Conservation (phyloP, 2,329 filamentous ascomycete genomes). For the Aciculosporium take region DNA sequence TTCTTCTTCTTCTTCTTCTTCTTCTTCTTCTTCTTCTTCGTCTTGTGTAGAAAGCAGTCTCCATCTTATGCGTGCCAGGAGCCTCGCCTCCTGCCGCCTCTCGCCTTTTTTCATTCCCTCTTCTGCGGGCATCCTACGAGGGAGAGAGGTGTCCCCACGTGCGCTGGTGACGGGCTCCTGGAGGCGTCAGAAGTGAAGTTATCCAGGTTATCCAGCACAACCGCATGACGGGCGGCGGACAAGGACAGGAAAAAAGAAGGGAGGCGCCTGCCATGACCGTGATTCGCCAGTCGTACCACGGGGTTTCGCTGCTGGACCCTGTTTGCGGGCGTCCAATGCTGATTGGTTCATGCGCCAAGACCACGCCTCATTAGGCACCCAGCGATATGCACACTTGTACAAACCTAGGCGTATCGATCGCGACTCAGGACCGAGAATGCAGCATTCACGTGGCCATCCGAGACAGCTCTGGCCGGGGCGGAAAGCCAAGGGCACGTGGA, state of each 20-base stretch:
- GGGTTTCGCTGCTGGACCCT: conserved; percentile 14
- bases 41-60: too few species aligned
- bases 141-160: conserved; percentile 11
- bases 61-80: too few species aligned
- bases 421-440: not conserved
- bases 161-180: conserved; percentile 7
- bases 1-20: too few species aligned
- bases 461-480: too few species aligned
- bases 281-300: conserved; percentile 15
- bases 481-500: too few species aligned
- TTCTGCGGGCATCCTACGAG: too few species aligned
- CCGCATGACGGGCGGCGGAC: conserved; percentile 10
- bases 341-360: not conserved
- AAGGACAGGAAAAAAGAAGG: conserved; percentile 8
- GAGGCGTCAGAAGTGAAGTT: too few species aligned
- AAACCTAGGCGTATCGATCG: too few species aligned
- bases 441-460: not conserved
- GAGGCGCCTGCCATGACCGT: conserved; percentile 11
- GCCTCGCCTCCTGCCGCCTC: too few species aligned
- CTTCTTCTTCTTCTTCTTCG: too few species aligned
- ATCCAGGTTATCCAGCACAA: not conserved
- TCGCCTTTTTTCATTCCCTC: too few species aligned
- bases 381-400: too few species aligned
- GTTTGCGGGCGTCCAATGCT: conserved; percentile 18
- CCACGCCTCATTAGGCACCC: not conserved